These are phyloP conservation scores for Forsythia viridissima DNA, from an alignment of 257 asterid genomes.

Conservation along the genomic window DNA sequence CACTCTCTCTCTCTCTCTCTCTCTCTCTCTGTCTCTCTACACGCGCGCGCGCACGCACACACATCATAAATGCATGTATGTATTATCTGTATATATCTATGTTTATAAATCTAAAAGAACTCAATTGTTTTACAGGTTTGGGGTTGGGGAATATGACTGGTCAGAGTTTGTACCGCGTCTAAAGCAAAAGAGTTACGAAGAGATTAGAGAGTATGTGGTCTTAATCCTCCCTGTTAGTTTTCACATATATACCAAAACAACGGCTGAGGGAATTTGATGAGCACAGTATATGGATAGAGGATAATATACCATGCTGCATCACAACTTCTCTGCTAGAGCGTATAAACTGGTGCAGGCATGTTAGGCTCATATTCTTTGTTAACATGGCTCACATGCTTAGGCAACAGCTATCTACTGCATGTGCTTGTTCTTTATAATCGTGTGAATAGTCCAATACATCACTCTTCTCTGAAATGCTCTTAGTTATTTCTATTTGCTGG, in stretches of 20 bases:
- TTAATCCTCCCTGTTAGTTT: conserved; percentile 15
- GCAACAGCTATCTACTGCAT: neutral
- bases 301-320: conserved; percentile 10
- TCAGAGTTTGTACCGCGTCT: conserved; percentile 76
- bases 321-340: neutral
- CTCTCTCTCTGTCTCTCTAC: conserved; percentile 1
- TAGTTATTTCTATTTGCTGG: neutral
- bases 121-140: conserved; percentile 57
- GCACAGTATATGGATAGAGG: neutral
- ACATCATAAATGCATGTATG: neutral
- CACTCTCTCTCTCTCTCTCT: neutral
- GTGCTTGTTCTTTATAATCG: neutral
- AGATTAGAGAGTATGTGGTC: conserved; percentile 71
- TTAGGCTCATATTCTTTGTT: conserved; percentile 1
- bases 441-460: neutral
- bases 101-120: conserved; percentile 10
- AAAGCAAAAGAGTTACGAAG: conserved; percentile 81
- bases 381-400: neutral
- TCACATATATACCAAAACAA: conserved; percentile 1
- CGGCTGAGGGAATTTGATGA: conserved; percentile 1
- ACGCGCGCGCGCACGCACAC: neutral
- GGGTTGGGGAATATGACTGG: conserved; percentile 86
- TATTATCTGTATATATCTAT: neutral
- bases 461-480: neutral
- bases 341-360: conserved; percentile 16